Conservation (phyloP, 495 filamentous ascomycete species). For the Alectoria sarmentosa region DNA sequence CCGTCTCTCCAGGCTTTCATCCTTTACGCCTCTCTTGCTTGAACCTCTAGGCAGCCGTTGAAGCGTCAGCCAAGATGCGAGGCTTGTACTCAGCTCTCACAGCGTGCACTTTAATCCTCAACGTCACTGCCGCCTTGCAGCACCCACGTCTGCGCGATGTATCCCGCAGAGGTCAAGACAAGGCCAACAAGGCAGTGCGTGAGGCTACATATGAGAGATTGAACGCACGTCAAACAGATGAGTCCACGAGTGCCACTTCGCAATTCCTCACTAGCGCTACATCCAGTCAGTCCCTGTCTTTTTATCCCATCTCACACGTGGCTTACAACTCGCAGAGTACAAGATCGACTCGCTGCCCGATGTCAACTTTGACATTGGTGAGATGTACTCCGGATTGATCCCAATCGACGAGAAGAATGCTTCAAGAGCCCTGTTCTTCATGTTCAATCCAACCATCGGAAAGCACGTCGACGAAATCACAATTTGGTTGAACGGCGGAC, state of each 20-base stretch:
- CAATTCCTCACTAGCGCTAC: constrained; percentile 8
- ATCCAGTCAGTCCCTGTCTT: not conserved
- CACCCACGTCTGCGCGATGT: constrained; percentile 3
- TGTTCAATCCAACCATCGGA: constrained; percentile 44
- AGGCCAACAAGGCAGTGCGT: constrained; percentile 4
- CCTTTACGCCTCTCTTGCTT: not conserved
- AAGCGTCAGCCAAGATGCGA: constrained; percentile 5
- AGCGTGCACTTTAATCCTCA: constrained; percentile 1
- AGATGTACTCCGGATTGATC: constrained; percentile 66
- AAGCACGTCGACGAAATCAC: constrained; percentile 55
- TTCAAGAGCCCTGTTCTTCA: constrained; percentile 43
- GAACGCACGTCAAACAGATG: constrained; percentile 2
- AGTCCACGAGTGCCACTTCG: not conserved
- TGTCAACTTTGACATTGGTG: constrained; percentile 65
- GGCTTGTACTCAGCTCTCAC: constrained; percentile 2
- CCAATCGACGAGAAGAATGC: constrained; percentile 55
- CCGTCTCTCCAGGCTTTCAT: not conserved
- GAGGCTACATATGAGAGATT: constrained; percentile 6
- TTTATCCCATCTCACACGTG: too few relatives aligned
- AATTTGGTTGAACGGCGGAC: constrained; percentile 73
- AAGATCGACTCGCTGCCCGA: constrained; percentile 62
- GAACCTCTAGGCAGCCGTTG: too few relatives aligned
- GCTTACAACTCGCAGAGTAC: constrained; percentile 39
- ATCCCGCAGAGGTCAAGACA: not conserved
- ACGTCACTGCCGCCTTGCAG: constrained; percentile 1